Evolutionary conservation across 768 basidiomycete species (phyloP), one percentile per base, ranked within the genome.

Genomic region (Psilocybe cyanescens): DNA sequence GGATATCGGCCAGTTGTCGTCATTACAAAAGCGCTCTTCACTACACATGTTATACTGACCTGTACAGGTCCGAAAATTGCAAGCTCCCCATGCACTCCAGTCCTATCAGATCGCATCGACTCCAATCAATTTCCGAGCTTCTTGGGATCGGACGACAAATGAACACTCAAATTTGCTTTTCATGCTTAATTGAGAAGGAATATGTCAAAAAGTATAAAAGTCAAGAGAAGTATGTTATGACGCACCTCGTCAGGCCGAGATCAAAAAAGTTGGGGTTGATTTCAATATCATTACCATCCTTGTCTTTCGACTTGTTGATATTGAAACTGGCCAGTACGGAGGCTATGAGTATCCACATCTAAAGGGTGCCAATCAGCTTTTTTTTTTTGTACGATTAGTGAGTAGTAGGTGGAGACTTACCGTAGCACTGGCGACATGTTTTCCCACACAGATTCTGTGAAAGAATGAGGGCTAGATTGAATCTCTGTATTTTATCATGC

Each of bases 261-360:
- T 64, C 45, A 41, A 60, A 60, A 30, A 46, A 65, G 9, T 56
- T 55, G 29, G 60, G 55, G 35, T 55, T 35, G 17, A 72, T 66
- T 33, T 71, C 73, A 37, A 81, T 73, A 44, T 78, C 76, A 28
- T 71, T 67, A 3, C 79, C 77, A 50, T 71, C 62, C 24, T 60
- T 61, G 29, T 75, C 75, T 11, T 67, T 59, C 1, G 74, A 69
- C 59, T 77, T 78, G 1, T 59, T 58, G 37, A 81, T 74, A 9
- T 71, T 63, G 57, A 81, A 76, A 3, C 69, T 63, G 3, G 78
- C 67, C 11, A 79, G 66, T 5, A 65, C 57, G 1, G 60, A 65
- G 3, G 59, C 60, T 28, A 69, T 69, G 4, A 60, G 39, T 0
- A 67, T 31, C 68, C 68, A 69, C 48, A 69, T 52, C 66, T 69